These are phyloP conservation scores for Begonia masoniana DNA, from an alignment of 306 rosid genomes.

Conservation along the genomic window DNA sequence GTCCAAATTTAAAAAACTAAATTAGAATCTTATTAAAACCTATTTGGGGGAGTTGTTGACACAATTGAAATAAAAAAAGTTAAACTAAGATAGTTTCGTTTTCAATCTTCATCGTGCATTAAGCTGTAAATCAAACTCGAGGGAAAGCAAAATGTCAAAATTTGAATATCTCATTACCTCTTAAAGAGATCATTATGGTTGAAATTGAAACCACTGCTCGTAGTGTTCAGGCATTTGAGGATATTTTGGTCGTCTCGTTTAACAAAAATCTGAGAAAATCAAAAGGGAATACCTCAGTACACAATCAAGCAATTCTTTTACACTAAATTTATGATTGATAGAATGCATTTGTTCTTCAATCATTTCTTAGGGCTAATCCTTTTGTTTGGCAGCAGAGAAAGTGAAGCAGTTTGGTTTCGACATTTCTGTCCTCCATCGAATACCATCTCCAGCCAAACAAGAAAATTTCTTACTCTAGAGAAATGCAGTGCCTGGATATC, in stretches of 20 bases:
- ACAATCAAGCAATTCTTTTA: too few relatives aligned
- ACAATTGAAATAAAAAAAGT: background rate
- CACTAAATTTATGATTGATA: too few relatives aligned
- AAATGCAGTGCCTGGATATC: background rate
- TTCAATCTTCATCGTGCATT: too few relatives aligned
- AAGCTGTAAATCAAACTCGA: background rate
- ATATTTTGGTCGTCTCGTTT: constrained; percentile 7
- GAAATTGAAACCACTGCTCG: constrained; percentile 9
- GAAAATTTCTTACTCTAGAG: constrained; percentile 5
- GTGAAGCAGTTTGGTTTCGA: background rate
- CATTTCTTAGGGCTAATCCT: too few relatives aligned
- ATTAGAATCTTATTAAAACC: too few relatives aligned
- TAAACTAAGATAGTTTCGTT: background rate
- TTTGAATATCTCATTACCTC: constrained; percentile 12
- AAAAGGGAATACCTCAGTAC: too few relatives aligned
- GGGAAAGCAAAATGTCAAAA: too few relatives aligned
- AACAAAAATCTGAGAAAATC: constrained; percentile 6
- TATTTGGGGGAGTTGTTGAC: too few relatives aligned
- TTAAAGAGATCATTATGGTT: background rate
- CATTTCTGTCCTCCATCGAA: background rate
- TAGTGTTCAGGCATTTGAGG: constrained; percentile 5
- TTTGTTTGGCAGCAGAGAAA: background rate
- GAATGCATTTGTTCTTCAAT: too few relatives aligned
- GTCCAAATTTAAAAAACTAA: background rate
- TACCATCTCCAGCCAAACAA: background rate